phyloP scores from a whole-genome alignment of 2,329 filamentous ascomycete species.

The Lasiodiplodia citricola region DNA sequence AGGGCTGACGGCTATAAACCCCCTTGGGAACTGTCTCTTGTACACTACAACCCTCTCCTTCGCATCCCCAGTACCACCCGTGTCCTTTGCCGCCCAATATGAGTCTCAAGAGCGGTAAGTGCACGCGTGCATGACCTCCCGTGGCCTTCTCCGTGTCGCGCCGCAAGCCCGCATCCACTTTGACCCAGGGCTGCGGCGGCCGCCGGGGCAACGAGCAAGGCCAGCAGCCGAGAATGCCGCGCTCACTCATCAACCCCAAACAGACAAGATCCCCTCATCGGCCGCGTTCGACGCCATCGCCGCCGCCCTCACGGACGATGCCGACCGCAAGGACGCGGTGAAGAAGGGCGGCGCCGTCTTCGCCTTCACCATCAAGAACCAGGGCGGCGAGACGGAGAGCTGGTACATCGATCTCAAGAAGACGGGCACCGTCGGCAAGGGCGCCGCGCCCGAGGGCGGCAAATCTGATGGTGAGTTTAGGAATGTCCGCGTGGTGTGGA shows the following conservation, averaged over 20 bases:
- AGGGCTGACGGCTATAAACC: slow-evolving; percentile 22
- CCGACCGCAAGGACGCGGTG: slow-evolving; percentile 83
- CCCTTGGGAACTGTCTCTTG: slow-evolving; percentile 7
- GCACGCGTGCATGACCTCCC: slow-evolving; percentile 3
- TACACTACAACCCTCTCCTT: not conserved
- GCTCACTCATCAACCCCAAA: not conserved
- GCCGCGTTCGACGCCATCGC: slow-evolving; percentile 90
- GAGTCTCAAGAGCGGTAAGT: slow-evolving; percentile 75
- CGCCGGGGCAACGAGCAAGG: slow-evolving; percentile 2
- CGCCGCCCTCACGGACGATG: slow-evolving; percentile 68
- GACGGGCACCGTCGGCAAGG: slow-evolving; percentile 80
- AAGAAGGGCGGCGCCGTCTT: slow-evolving; percentile 88
- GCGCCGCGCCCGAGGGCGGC: slow-evolving; percentile 67
- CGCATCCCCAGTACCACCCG: not conserved
- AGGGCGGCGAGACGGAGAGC: slow-evolving; percentile 74
- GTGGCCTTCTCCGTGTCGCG: slow-evolving; percentile 11
- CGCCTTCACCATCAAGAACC: slow-evolving; percentile 91
- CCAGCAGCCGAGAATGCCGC: not conserved
- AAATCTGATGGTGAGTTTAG: slow-evolving; percentile 79
- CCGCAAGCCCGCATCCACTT: slow-evolving; percentile 6
- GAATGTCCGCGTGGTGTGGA: not conserved
- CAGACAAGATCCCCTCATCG: slow-evolving; percentile 80
- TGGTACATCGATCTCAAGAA: slow-evolving; percentile 98
- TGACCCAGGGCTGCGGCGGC: not conserved
- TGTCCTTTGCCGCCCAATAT: slow-evolving; percentile 51